Conservation (phyloP, 495 filamentous ascomycete species). For the Lasiosphaeriaceae sp. region DNA sequence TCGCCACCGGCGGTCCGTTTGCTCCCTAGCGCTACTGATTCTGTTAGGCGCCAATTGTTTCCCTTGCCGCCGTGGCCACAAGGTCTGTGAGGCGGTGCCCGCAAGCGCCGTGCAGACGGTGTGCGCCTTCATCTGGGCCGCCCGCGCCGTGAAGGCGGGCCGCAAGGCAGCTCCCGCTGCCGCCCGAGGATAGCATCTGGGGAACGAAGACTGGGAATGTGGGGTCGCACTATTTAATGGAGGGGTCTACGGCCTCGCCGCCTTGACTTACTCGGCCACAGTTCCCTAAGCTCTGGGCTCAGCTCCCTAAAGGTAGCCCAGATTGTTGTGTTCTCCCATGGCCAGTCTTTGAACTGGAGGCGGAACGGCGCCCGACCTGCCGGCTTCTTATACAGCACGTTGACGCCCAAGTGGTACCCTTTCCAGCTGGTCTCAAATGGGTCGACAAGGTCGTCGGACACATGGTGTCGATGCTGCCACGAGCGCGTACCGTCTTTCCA, state of each 20-base stretch:
- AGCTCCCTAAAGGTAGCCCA: background rate
- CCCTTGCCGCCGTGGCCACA: background rate
- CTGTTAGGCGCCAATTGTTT: background rate
- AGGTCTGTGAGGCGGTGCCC: background rate
- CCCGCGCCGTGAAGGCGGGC: background rate
- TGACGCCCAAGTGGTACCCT: background rate
- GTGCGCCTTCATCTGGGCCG: background rate
- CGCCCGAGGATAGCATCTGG: background rate
- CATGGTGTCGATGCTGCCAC: background rate
- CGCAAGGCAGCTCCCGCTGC: background rate
- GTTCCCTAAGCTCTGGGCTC: background rate
- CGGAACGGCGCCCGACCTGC: background rate
- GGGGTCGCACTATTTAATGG: background rate
- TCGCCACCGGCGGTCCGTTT: no score
- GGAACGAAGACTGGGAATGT: background rate
- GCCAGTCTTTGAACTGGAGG: background rate
- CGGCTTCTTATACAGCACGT: background rate
- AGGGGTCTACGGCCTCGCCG: background rate
- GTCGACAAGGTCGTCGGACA: background rate
- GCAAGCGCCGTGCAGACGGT: background rate
- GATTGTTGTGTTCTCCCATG: background rate
- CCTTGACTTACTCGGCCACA: background rate
- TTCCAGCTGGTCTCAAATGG: background rate
- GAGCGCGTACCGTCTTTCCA: background rate
- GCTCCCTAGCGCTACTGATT: background rate